Conservation (phyloP, 805 yeast species). For the Saturnispora sekii region DNA sequence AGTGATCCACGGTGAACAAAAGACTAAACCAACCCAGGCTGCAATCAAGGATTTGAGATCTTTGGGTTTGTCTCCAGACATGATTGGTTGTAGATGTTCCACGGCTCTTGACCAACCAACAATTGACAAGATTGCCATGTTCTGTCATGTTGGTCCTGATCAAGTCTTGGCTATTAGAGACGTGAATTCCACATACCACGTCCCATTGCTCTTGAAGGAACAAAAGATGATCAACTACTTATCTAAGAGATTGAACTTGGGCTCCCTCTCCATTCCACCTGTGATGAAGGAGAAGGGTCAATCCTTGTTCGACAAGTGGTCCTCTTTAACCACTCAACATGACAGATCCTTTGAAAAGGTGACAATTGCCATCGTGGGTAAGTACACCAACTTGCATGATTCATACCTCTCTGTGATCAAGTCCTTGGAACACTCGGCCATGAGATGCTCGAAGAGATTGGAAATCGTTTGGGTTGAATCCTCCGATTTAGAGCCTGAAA, state of each 20-base stretch:
- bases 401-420: constrained; percentile 91
- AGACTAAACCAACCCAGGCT: constrained; percentile 99
- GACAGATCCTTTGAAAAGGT: constrained; percentile 82
- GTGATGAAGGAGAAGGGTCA: constrained; percentile 59
- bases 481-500: constrained; percentile 71
- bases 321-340: constrained; percentile 61
- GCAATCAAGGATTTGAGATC: constrained; percentile 96
- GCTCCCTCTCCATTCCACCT: constrained; percentile 33
- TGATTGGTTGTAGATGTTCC: constrained; percentile 96
- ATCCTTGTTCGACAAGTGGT: constrained; percentile 68
- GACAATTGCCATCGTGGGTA: constrained; percentile 93
- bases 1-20: constrained; percentile 97
- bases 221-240: constrained; percentile 76
- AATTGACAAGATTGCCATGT: constrained; percentile 96
- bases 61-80: constrained; percentile 88
- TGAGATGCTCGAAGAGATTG: constrained; percentile 77
- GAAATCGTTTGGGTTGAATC: constrained; percentile 96
- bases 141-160: constrained; percentile 97
- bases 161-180: constrained; percentile 97
- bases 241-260: constrained; percentile 54
- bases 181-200: constrained; percentile 94
- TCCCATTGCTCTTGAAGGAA: constrained; percentile 81
- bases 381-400: constrained; percentile 92
- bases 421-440: constrained; percentile 89
- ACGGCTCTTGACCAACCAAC: constrained; percentile 72